phyloP scores from a whole-genome alignment of 2,329 filamentous ascomycete genomes.

The Mycocentrospora acerina region DNA sequence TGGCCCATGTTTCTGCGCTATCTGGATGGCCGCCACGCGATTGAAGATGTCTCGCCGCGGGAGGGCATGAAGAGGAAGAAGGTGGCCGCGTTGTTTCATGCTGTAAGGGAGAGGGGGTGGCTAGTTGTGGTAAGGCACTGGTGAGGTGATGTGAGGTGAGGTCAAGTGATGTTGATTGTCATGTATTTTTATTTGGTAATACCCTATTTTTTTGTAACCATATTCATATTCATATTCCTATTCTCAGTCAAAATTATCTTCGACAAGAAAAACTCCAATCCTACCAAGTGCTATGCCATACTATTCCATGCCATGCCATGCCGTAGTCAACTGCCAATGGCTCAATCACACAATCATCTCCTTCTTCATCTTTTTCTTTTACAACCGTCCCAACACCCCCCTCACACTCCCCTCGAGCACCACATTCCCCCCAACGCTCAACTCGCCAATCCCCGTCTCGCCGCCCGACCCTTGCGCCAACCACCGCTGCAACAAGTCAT shows the following conservation, averaged over 20 bases:
- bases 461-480: slow-evolving; percentile 58
- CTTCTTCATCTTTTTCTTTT: slow-evolving; percentile 1
- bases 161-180: too few relatives aligned
- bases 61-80: slow-evolving; percentile 83
- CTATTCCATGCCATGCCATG: too few relatives aligned
- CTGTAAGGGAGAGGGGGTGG: slow-evolving; percentile 71
- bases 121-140: slow-evolving; percentile 45
- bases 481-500: slow-evolving; percentile 78
- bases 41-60: slow-evolving; percentile 83
- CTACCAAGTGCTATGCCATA: too few relatives aligned
- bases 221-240: too few relatives aligned
- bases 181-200: too few relatives aligned
- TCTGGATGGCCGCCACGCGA: slow-evolving; percentile 79
- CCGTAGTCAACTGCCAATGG: too few relatives aligned
- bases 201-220: too few relatives aligned
- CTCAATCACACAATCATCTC: too few relatives aligned
- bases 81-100: slow-evolving; percentile 56
- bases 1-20: slow-evolving; percentile 80
- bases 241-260: too few relatives aligned
- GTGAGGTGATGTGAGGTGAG: slow-evolving; percentile 24
- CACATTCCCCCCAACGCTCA: slow-evolving; percentile 55
- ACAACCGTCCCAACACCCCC: slow-evolving; percentile 40
- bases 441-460: slow-evolving; percentile 57
- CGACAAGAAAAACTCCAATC: too few relatives aligned
- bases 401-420: slow-evolving; percentile 59